Conservation (phyloP, 2,329 filamentous ascomycete genomes). For the Tolypocladium album region DNA sequence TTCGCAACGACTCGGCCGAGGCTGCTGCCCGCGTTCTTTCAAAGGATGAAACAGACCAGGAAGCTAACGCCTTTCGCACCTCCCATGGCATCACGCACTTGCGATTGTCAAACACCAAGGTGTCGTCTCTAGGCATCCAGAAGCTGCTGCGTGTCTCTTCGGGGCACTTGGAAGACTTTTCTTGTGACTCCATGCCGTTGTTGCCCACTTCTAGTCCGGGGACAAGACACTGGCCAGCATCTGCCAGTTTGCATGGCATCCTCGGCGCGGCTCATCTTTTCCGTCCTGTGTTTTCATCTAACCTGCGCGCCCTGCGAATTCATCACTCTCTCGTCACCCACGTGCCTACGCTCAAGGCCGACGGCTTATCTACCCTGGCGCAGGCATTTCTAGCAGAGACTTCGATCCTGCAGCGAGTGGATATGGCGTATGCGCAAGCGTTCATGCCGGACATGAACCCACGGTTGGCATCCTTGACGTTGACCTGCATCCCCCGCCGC, state of each 20-base stretch:
- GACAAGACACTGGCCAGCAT: constrained; percentile 14
- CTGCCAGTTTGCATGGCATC: constrained; percentile 28
- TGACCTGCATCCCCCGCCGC: constrained; percentile 43
- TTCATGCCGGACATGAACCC: constrained; percentile 48
- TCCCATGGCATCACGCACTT: constrained; percentile 38
- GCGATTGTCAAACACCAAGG: constrained; percentile 36
- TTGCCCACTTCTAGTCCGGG: constrained; percentile 11
- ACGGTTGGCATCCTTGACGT: constrained; percentile 37
- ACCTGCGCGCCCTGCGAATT: constrained; percentile 39
- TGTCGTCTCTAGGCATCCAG: constrained; percentile 33
- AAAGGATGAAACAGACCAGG: constrained; percentile 5
- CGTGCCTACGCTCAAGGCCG: constrained; percentile 32
- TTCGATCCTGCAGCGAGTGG: constrained; percentile 27
- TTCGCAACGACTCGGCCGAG: constrained; percentile 18
- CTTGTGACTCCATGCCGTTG: constrained; percentile 32
- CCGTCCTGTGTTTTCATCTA: constrained; percentile 41
- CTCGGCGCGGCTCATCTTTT: constrained; percentile 35
- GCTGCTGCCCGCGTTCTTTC: constrained; percentile 11
- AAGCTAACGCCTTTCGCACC: constrained; percentile 8
- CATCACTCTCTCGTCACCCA: constrained; percentile 52
- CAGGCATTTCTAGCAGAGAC: constrained; percentile 34
- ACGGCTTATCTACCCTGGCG: constrained; percentile 23
- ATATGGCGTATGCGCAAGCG: constrained; percentile 33
- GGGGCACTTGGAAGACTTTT: constrained; percentile 40
- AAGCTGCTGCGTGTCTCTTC: constrained; percentile 29